A percentile compares a stretch with the other conserved stretches of the same genome.
Conservation (phyloP, 1,139 yeast genomes). For the Pichia sp. region DNA sequence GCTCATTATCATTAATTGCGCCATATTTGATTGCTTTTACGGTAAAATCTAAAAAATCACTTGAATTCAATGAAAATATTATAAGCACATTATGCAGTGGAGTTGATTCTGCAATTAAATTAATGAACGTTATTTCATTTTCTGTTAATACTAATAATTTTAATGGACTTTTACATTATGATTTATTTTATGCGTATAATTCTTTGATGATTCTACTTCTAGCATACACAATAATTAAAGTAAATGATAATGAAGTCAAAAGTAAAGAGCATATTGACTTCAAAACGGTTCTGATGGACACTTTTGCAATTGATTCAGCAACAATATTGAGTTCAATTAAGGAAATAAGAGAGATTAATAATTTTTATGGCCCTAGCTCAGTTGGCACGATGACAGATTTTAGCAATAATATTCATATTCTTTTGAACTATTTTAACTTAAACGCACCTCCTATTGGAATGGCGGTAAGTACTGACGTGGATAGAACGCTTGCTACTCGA, state of each 20-base stretch:
- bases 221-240: conserved; percentile 24
- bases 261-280: not conserved
- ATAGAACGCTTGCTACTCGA: too few relatives aligned
- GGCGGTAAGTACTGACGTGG: too few relatives aligned
- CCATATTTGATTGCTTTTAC: conserved; percentile 30
- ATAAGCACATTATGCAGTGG: conserved; percentile 27
- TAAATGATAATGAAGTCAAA: not conserved
- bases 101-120: conserved; percentile 27
- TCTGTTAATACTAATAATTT: conserved; percentile 22
- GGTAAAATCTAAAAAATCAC: conserved; percentile 20
- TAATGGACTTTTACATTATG: conserved; percentile 30
- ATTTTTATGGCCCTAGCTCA: not conserved
- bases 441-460: not conserved
- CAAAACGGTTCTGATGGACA: not conserved
- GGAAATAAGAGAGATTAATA: not conserved
- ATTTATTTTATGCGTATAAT: conserved; percentile 31
- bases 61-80: conserved; percentile 26
- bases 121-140: conserved; percentile 24
- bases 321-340: not conserved
- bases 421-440: conserved; percentile 1
- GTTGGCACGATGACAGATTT: conserved; percentile 2
- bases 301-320: not conserved
- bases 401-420: not conserved
- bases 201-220: conserved; percentile 29
- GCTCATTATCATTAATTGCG: conserved; percentile 27